Base-by-base conservation (phyloP, 2,329 filamentous ascomycete species). In the Colletotrichum cuscutae region DNA sequence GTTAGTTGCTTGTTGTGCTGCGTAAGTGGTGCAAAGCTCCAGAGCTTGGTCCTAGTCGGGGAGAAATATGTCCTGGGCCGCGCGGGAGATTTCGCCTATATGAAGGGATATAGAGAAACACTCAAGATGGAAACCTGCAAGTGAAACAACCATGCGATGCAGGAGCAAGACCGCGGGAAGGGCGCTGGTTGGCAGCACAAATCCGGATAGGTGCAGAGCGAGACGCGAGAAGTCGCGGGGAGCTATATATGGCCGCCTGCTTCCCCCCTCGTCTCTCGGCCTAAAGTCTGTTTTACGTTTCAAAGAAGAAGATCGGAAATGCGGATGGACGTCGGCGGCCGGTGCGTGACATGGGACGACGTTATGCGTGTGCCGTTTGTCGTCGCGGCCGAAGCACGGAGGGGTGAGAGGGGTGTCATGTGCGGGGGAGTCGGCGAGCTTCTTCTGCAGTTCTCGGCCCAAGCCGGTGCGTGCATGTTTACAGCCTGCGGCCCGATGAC, bases 301-400 rank as follows among this genome's bases (percentile, higher is more conserved):
- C 69, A 69, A 59, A 59, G 22, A 56, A 32, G 46, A n/a, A 28
- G 52, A 59, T 56, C 15, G 32, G 42, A 65, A 59, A 60, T 65
- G 65, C 59, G 70, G 60, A 28, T 69, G 54, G 26, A 49, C 54
- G 46, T 32, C 60, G 15, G 22, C 32, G 46, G 22, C 53, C 11
- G 30, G 30, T 24, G 67, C 42, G n/a, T 49, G 12, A 65, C 26
- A 70, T 61, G 32, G 66, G 70, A 65, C 60, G 60, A 72, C 35
- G 32, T 57, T 57, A 71, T 71, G 66, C 67, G 60, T 35, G 59
- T 65, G 42, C 42, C n/a, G 42, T 49, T 49, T 12, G 60, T 69
- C 19, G 65, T 70, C 28, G 53, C 60, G 53, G 32, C 53, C 32
- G 42, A 30, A 58, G 66, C 66, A 56, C 59, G 42, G 69, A 64